Evolutionary conservation across 1,284 basidiomycete genomes (phyloP).

Genomic region (Cryptococcus hybrid): DNA sequence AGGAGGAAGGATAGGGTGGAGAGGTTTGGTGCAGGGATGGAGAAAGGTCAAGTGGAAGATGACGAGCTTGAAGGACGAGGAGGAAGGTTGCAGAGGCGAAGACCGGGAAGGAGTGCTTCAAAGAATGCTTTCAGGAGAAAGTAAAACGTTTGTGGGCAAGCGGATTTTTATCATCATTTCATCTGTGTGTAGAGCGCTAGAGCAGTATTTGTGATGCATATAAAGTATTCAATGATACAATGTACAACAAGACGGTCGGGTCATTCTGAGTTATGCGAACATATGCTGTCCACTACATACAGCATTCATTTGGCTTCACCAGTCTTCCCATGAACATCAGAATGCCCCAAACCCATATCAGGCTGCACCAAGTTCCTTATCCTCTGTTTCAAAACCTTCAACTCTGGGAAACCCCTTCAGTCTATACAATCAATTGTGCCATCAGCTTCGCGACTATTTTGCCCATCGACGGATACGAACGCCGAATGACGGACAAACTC

Average conservation of each 20-base stretch:
- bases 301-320: too few species aligned
- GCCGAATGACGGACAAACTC: constrained; percentile 1
- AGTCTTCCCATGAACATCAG: constrained; percentile 54
- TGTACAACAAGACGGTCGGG: too few species aligned
- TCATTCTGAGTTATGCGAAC: too few species aligned
- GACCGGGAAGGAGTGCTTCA: constrained; percentile 75
- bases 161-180: not conserved
- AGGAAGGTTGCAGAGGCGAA: constrained; percentile 69
- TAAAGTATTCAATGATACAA: too few species aligned
- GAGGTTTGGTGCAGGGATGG: constrained; percentile 78
- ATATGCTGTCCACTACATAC: too few species aligned
- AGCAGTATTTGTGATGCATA: too few species aligned
- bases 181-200: too few species aligned
- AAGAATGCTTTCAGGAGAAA: constrained; percentile 70
- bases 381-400: constrained; percentile 70
- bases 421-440: constrained; percentile 50
- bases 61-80: constrained; percentile 55
- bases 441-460: not conserved
- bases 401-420: constrained; percentile 88
- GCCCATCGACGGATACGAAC: not conserved
- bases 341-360: constrained; percentile 74
- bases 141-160: constrained; percentile 13
- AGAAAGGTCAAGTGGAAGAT: constrained; percentile 60
- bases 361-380: constrained; percentile 79
- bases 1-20: constrained; percentile 62